Base-by-base conservation (phyloP, 2,329 filamentous ascomycete genomes). In the Penicillium oxalicum region DNA sequence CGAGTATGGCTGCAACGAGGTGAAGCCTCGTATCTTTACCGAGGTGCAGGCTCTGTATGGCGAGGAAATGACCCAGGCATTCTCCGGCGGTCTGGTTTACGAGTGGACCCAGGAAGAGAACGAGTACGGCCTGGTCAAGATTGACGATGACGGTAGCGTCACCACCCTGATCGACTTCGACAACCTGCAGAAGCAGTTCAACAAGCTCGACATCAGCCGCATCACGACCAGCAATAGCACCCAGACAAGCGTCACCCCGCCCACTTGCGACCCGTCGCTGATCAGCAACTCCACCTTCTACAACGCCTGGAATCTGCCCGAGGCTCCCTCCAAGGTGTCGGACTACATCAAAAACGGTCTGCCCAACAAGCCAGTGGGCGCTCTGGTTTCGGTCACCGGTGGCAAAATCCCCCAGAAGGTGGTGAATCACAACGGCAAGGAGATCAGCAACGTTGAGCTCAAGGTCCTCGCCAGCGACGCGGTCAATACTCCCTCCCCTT, bases 271-370 rank as follows among this genome's bases (percentile, higher is more conserved):
- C 54, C 51, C 75, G 29, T 77, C 74, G 51, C 75, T 95, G 46
- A 91, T 96, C 71, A 77, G 75, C 55, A 71, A 77, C 51, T 53
- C 59, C 32, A 79, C 77, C 53, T 95, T 95, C 76, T 80, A 79
- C 70, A 83, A 74, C 67, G 86, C 88, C 76, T 97, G 95, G 74
- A 84, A 83, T 40, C 74, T 95, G 49, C 91, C 86, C 41, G 71
- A 63, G 3, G 75, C 81, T 5, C 89, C 89, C 9, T 74, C 79
- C 4, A 86, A 83, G 56, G 84, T 83, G 35, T 75, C 83, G 52
- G 76, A 79, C 40, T 76, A 95, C 61, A 91, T 96, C 64, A 76
- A 87, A 57, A 81, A 86, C 42, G 91, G 91, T 53, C 80, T 95
- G 51, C 73, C 70, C 42, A 80, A 79, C 54, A 79, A 82, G 48